Evolutionary conservation across 345 rosid species (phyloP), one percentile per base, ranked within the genome.

Genomic region (Corchorus olitorius): DNA sequence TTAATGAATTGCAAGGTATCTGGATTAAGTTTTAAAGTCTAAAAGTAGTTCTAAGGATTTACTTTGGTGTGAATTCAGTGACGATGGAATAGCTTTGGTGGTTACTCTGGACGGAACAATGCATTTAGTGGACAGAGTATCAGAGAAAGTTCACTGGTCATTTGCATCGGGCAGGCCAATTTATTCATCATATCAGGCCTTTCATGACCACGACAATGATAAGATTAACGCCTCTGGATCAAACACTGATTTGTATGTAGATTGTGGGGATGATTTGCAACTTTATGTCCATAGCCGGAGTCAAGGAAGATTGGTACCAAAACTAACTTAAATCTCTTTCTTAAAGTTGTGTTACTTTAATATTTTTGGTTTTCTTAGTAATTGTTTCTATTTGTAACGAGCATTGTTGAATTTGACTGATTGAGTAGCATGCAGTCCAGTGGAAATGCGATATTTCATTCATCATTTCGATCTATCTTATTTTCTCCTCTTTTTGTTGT

Each of bases 111-210:
- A 91, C 63, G 93, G 93, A 74, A 81, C 87, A 2, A 75, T 91
- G 52, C 81, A 87, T 67, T 82, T 87, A 52, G 81, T 87, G 63
- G 91, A 91, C 66, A 74, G 72, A 62, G 79, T 78, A 2, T 82
- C 83, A 3, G 62, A 69, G 55, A 79, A 85, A 75, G 61, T 79
- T 16, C 83, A 69, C 39, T 88, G 97, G 92, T 89, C 91, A 0
- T 84, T 88, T 35, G 70, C 88, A 7, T 75, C 91, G 34, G 86
- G 88, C 1, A 73, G 77, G 49, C 91, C 93, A 0, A 89, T 88
- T 53, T 88, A 88, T 74, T 86, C 93, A 4, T 89, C 93, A 10
- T 89, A 91, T 84, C 88, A 89, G 78, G 88, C 87, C 70, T 70
- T 70, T 34, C 48, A 8, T 53, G 62, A 70, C 17, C 48, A 7